These are phyloP conservation scores for Candida easanensis DNA, from an alignment of 805 yeast species.

Conservation along the genomic window DNA sequence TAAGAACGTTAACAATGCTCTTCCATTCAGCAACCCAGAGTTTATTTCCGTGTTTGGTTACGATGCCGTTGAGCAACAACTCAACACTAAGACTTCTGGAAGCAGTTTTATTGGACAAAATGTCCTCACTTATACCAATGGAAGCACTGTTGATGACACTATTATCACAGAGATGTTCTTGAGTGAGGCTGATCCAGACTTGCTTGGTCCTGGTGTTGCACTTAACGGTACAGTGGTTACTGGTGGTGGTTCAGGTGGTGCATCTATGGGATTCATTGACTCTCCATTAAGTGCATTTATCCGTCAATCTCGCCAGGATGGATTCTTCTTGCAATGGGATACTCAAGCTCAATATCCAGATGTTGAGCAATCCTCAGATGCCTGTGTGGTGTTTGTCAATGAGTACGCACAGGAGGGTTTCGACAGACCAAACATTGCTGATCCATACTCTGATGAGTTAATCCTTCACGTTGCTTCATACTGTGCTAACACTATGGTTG, in stretches of 20 bases:
- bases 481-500: conserved; percentile 12
- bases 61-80: conserved; percentile 3
- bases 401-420: conserved; percentile 9
- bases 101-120: neutral
- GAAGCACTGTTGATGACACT: neutral
- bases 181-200: neutral
- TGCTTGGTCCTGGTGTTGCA: conserved; percentile 6
- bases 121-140: neutral
- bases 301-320: conserved; percentile 4
- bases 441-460: conserved; percentile 7
- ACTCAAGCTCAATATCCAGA: conserved; percentile 6
- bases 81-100: neutral
- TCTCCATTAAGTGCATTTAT: conserved; percentile 7
- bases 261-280: neutral
- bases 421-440: conserved; percentile 12
- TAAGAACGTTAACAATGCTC: conserved; percentile 8
- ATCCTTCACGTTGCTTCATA: conserved; percentile 8
- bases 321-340: conserved; percentile 5
- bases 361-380: conserved; percentile 5
- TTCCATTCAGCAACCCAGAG: conserved; percentile 7
- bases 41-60: conserved; percentile 10
- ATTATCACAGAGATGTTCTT: conserved; percentile 1
- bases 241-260: conserved; percentile 10
- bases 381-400: conserved; percentile 9
- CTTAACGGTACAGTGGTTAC: conserved; percentile 8